Conservation (phyloP, 2,329 filamentous ascomycete genomes). For the Colletotrichum tamarilloi region DNA sequence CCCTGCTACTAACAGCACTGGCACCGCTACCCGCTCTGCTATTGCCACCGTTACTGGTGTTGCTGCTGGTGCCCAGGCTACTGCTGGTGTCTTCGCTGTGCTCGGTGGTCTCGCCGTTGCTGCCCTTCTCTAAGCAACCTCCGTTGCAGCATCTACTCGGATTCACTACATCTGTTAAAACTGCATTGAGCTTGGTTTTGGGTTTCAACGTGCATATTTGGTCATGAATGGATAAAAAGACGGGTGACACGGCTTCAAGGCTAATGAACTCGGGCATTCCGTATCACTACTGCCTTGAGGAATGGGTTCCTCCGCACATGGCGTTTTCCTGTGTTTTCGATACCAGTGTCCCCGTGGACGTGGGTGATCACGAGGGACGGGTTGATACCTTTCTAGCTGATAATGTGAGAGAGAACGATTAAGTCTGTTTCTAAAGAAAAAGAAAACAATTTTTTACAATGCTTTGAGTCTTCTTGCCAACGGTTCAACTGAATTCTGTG, state of each 20-base stretch:
- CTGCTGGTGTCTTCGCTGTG: conserved; percentile 35
- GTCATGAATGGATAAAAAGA: conserved; percentile 36
- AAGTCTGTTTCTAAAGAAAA: conserved; percentile 2
- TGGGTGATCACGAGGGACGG: conserved; percentile 27
- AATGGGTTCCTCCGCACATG: conserved; percentile 28
- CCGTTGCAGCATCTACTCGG: conserved; percentile 30
- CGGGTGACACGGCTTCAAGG: conserved; percentile 25
- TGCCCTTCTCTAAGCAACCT: conserved; percentile 30
- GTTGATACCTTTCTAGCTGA: conserved; percentile 35
- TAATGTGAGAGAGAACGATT: conserved; percentile 32
- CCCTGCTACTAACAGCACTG: conserved; percentile 31
- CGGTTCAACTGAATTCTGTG: background rate
- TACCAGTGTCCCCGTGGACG: conserved; percentile 28
- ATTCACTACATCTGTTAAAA: conserved; percentile 31
- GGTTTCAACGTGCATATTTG: conserved; percentile 34
- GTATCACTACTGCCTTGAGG: conserved; percentile 7
- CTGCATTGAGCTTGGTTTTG: conserved; percentile 26
- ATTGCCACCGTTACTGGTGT: conserved; percentile 21
- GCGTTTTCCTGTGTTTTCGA: conserved; percentile 32
- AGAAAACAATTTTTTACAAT: background rate
- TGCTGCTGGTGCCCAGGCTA: conserved; percentile 29
- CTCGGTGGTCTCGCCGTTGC: conserved; percentile 36
- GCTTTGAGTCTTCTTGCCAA: background rate
- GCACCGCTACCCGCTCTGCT: conserved; percentile 18
- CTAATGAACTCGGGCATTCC: conserved; percentile 1